Percentiles rank a stretch among this genome's conserved stretches.
Conservation (phyloP, 108 stramenopile species). For the Cylindrotheca fusiformis region DNA sequence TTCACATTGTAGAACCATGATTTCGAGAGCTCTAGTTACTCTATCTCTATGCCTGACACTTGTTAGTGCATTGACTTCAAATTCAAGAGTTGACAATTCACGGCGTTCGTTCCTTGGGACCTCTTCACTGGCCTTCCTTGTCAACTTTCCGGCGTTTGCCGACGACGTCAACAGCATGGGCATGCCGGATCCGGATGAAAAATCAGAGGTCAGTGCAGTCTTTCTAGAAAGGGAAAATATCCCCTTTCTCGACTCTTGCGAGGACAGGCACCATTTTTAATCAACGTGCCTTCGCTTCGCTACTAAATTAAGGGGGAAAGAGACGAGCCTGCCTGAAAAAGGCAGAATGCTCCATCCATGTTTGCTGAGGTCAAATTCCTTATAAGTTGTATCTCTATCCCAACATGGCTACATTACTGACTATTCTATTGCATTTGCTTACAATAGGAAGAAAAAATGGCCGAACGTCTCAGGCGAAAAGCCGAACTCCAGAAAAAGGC, state of each 20-base stretch:
- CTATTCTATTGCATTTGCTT: constrained; percentile 8
- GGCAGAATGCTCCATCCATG: constrained; percentile 27
- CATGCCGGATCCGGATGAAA: not conserved
- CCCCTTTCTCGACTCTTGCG: constrained; percentile 65
- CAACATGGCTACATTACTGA: constrained; percentile 57
- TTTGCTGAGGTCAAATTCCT: constrained; percentile 66
- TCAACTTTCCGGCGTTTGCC: not conserved
- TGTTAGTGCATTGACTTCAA: not conserved
- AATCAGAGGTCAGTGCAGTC: not conserved
- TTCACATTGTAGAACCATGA: too few species aligned
- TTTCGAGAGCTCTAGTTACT: not conserved
- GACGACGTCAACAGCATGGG: not conserved
- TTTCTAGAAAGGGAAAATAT: not conserved
- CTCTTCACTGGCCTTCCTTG: not conserved
- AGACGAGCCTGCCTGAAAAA: constrained; percentile 29
- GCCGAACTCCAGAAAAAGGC: constrained; percentile 75
- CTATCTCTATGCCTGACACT: not conserved
- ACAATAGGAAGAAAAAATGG: constrained; percentile 47
- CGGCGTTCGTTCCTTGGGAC: not conserved
- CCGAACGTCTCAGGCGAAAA: constrained; percentile 64
- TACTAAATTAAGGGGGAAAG: constrained; percentile 19
- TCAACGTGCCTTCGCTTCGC: constrained; percentile 23
- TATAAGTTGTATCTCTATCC: constrained; percentile 75
- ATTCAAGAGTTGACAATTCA: not conserved
- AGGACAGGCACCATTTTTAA: constrained; percentile 15